Evolutionary conservation across 495 filamentous ascomycete species (phyloP).

Genomic region (Talaromyces trachyspermus): DNA sequence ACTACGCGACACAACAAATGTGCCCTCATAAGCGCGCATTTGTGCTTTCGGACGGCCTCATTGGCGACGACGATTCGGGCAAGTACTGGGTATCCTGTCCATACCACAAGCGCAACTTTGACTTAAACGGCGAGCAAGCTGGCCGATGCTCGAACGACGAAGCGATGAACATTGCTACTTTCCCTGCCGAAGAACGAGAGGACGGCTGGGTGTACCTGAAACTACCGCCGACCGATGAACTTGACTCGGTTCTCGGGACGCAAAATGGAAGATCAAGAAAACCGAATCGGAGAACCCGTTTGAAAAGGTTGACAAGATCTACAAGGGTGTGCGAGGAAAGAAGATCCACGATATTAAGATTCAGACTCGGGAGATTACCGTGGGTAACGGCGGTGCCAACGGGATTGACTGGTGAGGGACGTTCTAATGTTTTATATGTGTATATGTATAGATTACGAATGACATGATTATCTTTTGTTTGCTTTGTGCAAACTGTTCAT

Average conservation of each 20-base stretch:
- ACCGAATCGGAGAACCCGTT: slow-evolving; percentile 59
- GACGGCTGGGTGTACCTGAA: slow-evolving; percentile 84
- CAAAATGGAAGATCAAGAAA: slow-evolving; percentile 76
- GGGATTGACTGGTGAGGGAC: slow-evolving; percentile 66
- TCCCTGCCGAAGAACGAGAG: slow-evolving; percentile 67
- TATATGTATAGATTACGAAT: no score
- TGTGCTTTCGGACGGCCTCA: slow-evolving; percentile 76
- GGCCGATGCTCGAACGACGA: slow-evolving; percentile 75
- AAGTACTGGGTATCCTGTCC: slow-evolving; percentile 86
- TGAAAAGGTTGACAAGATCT: slow-evolving; percentile 61
- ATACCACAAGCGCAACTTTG: slow-evolving; percentile 88
- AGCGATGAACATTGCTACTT: slow-evolving; percentile 75
- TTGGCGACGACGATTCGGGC: slow-evolving; percentile 62
- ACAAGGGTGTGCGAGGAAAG: slow-evolving; percentile 48
- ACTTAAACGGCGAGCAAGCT: slow-evolving; percentile 58
- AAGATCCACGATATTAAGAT: slow-evolving; percentile 46
- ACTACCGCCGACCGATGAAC: slow-evolving; percentile 76
- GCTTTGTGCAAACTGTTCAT: not conserved
- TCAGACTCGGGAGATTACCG: slow-evolving; percentile 30
- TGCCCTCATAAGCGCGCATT: slow-evolving; percentile 95
- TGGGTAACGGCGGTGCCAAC: slow-evolving; percentile 29
- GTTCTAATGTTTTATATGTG: no score
- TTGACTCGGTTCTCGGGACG: slow-evolving; percentile 78
- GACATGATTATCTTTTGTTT: not conserved
- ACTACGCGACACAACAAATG: slow-evolving; percentile 95